These are phyloP conservation scores for Phyllosticta capitalensis DNA, from an alignment of 2,329 filamentous ascomycete species.

Conservation along the genomic window DNA sequence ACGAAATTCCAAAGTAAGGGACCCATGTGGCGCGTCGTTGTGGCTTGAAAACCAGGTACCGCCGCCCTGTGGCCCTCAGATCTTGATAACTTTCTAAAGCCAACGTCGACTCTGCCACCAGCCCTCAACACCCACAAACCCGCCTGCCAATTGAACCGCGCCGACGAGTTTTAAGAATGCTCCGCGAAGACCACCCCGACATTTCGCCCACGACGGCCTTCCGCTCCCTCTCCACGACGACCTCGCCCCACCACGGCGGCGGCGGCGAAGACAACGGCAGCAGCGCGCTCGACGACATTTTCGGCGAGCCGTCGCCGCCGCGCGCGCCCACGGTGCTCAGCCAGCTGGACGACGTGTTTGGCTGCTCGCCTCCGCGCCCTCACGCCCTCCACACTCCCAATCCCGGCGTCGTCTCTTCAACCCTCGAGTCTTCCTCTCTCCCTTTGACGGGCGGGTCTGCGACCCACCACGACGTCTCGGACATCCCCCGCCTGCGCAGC, in stretches of 20 bases:
- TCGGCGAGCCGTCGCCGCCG: conserved; percentile 12
- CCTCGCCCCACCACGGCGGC: neutral
- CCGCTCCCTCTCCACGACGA: neutral
- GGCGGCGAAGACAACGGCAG: neutral
- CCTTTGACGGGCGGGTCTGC: neutral
- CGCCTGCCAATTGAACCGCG: neutral
- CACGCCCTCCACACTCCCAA: no score
- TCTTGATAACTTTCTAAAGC: no score
- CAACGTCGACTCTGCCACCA: no score
- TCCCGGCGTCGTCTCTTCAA: no score
- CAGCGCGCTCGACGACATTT: conserved; percentile 10
- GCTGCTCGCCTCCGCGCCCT: conserved; percentile 21
- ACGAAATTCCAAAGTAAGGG: no score
- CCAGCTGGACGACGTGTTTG: conserved; percentile 38
- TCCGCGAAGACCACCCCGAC: conserved; percentile 5
- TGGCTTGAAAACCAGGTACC: no score
- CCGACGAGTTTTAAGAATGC: neutral
- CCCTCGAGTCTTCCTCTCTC: neutral
- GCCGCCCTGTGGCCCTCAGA: no score
- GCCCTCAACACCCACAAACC: neutral
- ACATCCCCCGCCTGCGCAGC: conserved; percentile 63
- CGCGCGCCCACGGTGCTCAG: conserved; percentile 14
- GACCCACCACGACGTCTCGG: conserved; percentile 46
- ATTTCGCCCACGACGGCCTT: conserved; percentile 7
- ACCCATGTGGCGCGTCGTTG: no score